Evolutionary conservation across 441 rosid genomes (phyloP).

Genomic region (Populus trichocarpa): DNA sequence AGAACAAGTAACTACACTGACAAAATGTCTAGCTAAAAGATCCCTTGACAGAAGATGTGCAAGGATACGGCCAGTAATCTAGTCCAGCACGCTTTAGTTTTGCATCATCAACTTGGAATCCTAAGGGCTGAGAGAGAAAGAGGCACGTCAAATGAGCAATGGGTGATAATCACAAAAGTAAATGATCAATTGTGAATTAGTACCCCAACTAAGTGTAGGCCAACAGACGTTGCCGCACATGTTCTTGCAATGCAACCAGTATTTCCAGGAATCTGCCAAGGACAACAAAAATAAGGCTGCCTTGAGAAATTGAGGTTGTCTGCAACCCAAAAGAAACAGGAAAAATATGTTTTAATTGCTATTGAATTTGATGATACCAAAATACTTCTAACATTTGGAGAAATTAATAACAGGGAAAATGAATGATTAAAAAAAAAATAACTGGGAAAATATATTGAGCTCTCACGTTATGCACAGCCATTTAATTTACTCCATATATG

Average conservation of each 20-base stretch:
- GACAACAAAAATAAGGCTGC: conserved; percentile 31
- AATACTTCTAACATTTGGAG: neutral
- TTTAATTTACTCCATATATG: neutral
- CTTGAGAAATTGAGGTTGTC: conserved; percentile 21
- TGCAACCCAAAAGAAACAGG: conserved; percentile 23
- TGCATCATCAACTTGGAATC: conserved; percentile 81
- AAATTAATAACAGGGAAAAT: neutral
- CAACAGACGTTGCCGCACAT: conserved; percentile 92
- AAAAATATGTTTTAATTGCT: neutral
- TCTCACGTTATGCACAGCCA: neutral
- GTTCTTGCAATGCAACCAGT: conserved; percentile 98
- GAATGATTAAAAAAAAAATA: no score
- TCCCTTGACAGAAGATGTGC: conserved; percentile 7
- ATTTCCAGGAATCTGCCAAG: conserved; percentile 89
- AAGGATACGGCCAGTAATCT: conserved; percentile 99
- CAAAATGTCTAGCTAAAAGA: neutral
- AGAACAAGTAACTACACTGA: neutral
- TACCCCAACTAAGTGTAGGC: conserved; percentile 87
- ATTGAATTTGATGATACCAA: neutral
- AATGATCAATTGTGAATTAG: conserved; percentile 2
- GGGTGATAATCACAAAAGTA: neutral
- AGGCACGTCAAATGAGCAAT: conserved; percentile 10
- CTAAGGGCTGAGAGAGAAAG: conserved; percentile 65
- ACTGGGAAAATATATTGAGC: neutral
- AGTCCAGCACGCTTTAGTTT: conserved; percentile 94